Percentiles rank a stretch among this genome's conserved stretches.
Evolutionary conservation across 768 basidiomycete genomes (phyloP).

Genomic region (Neoboletus subvelutipes): DNA sequence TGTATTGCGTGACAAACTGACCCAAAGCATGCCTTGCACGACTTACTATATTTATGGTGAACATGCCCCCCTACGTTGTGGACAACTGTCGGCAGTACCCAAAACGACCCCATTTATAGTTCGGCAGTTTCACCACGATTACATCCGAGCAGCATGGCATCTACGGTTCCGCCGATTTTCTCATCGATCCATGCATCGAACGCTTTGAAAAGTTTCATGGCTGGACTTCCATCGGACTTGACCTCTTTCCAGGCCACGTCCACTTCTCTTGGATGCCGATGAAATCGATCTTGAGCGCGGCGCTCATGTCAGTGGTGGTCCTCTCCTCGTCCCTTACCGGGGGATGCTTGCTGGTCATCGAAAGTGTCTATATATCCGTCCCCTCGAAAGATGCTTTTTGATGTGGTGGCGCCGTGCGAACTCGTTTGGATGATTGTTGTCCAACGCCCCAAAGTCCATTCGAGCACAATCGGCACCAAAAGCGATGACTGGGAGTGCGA

Average conservation of each 20-base stretch:
- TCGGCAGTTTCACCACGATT: conserved; percentile 58
- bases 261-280: conserved; percentile 79
- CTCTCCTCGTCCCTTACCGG: not conserved
- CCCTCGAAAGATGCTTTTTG: conserved; percentile 88
- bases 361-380: conserved; percentile 66
- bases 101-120: not conserved
- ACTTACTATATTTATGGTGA: not conserved
- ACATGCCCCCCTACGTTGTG: not conserved
- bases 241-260: conserved; percentile 74
- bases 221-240: conserved; percentile 48
- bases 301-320: not conserved
- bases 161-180: conserved; percentile 62
- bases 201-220: conserved; percentile 72
- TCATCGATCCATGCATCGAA: too few species aligned
- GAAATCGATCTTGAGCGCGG: conserved; percentile 61
- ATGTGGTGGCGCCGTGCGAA: conserved; percentile 82
- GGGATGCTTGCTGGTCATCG: conserved; percentile 64
- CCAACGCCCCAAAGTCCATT: conserved; percentile 86
- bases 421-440: conserved; percentile 74
- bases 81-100: not conserved
- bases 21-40: not conserved
- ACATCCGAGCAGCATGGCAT: conserved; percentile 66
- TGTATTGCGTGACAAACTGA: not conserved
- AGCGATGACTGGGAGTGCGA: conserved; percentile 58
- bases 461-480: conserved; percentile 88